Evolutionary conservation across 2,329 filamentous ascomycete species (phyloP).

Genomic region (Microdochium bolleyi): DNA sequence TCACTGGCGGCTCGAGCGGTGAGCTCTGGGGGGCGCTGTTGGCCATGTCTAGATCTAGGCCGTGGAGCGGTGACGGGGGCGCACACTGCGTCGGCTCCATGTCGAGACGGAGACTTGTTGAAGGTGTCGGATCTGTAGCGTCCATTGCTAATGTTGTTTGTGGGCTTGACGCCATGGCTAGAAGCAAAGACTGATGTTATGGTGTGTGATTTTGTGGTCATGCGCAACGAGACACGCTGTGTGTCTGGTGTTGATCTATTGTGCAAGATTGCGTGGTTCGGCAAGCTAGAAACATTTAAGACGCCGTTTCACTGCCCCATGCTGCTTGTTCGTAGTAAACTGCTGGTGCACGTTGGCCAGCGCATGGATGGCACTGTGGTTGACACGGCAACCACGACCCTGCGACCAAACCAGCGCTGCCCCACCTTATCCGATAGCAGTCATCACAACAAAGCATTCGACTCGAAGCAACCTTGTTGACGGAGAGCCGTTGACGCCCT

Average conservation of each 20-base stretch:
- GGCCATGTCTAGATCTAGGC: not conserved
- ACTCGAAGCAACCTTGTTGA: too few species aligned
- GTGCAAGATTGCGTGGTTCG: too few species aligned
- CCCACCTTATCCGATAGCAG: too few species aligned
- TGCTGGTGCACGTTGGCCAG: not conserved
- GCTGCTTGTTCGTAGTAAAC: not conserved
- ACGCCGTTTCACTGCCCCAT: too few species aligned
- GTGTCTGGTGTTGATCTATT: too few species aligned
- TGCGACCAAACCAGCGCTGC: not conserved
- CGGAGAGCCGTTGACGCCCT: too few species aligned
- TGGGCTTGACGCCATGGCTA: not conserved
- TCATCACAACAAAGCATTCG: too few species aligned
- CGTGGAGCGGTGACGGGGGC: not conserved
- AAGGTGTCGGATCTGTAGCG: not conserved
- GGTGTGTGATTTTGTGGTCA: not conserved
- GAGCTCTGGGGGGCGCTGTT: slow-evolving; percentile 15
- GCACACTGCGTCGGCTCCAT: not conserved
- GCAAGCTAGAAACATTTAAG: too few species aligned
- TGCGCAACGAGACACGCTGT: not conserved
- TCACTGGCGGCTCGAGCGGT: slow-evolving; percentile 20
- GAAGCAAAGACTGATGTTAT: not conserved
- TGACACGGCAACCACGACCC: not conserved
- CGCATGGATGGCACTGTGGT: not conserved
- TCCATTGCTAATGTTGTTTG: not conserved
- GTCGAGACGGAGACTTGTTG: not conserved